A percentile compares a stretch with the other conserved stretches of the same genome.
These are phyloP conservation scores for Morella rubra DNA, from an alignment of 306 rosid genomes.

Conservation along the genomic window DNA sequence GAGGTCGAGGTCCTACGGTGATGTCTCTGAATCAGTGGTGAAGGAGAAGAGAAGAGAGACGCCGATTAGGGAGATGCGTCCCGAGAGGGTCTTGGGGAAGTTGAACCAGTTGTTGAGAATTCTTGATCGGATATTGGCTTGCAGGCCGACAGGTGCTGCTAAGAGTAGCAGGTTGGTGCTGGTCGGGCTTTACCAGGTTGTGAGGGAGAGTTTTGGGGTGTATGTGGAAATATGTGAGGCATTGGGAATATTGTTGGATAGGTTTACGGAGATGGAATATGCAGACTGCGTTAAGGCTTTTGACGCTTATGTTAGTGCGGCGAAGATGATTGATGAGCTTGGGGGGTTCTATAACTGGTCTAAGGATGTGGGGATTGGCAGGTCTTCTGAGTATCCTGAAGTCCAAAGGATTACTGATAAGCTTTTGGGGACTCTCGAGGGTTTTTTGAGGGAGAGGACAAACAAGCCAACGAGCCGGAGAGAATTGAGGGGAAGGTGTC, in stretches of 20 bases:
- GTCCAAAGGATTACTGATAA: constrained; percentile 63
- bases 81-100: constrained; percentile 64
- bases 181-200: constrained; percentile 58
- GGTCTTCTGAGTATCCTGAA: constrained; percentile 82
- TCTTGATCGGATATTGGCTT: constrained; percentile 66
- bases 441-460: constrained; percentile 65
- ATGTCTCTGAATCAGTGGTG: constrained; percentile 34
- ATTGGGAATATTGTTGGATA: constrained; percentile 66
- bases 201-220: constrained; percentile 67
- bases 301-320: constrained; percentile 58
- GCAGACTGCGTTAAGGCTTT: constrained; percentile 62
- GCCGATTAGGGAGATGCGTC: constrained; percentile 62
- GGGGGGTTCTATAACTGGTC: constrained; percentile 75
- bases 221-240: constrained; percentile 70
- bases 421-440: constrained; percentile 61
- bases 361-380: constrained; percentile 68
- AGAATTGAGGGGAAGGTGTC: constrained; percentile 39
- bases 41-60: constrained; percentile 45
- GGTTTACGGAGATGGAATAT: constrained; percentile 76
- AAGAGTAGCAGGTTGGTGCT: constrained; percentile 64
- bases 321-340: constrained; percentile 68
- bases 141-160: constrained; percentile 67
- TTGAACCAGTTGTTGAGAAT: constrained; percentile 53
- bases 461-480: constrained; percentile 46
- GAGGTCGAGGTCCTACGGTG: constrained; percentile 43